Percentiles rank a stretch among this genome's conserved stretches.
phyloP scores from a whole-genome alignment of 1,139 yeast species.

The Hansenula lynferdii region DNA sequence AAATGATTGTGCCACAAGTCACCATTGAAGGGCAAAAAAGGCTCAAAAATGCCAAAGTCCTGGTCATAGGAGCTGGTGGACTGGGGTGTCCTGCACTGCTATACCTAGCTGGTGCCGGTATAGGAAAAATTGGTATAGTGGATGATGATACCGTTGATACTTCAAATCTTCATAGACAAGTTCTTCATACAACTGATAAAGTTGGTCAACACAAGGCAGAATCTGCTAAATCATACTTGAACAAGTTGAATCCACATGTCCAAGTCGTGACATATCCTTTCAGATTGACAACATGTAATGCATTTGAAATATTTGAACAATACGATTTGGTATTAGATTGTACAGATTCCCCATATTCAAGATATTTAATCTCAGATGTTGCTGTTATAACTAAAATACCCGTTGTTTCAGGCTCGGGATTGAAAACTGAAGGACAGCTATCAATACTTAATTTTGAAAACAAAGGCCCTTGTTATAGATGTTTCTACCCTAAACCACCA shows the following conservation, averaged over 20 bases:
- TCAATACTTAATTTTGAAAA: slow-evolving; percentile 64
- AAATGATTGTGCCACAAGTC: slow-evolving; percentile 75
- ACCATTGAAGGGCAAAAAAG: slow-evolving; percentile 45
- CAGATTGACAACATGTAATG: slow-evolving; percentile 51
- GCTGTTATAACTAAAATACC: slow-evolving; percentile 67
- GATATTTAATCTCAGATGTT: slow-evolving; percentile 86
- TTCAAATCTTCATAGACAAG: slow-evolving; percentile 87
- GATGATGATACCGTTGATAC: slow-evolving; percentile 83
- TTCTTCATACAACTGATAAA: slow-evolving; percentile 61
- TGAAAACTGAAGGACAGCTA: slow-evolving; percentile 88
- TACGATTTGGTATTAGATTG: slow-evolving; percentile 87
- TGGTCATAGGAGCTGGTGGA: slow-evolving; percentile 97
- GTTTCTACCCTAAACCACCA: slow-evolving; percentile 90
- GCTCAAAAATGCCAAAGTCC: slow-evolving; percentile 51
- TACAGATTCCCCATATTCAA: slow-evolving; percentile 86
- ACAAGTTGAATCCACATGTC: slow-evolving; percentile 64
- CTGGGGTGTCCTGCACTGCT: slow-evolving; percentile 89
- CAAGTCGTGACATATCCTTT: slow-evolving; percentile 45
- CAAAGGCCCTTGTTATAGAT: slow-evolving; percentile 88
- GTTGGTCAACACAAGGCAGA: slow-evolving; percentile 75
- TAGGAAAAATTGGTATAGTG: slow-evolving; percentile 80
- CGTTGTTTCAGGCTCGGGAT: slow-evolving; percentile 87
- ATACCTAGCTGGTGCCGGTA: slow-evolving; percentile 84
- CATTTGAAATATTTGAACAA: slow-evolving; percentile 52
- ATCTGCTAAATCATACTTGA: slow-evolving; percentile 58